Evolutionary conservation across 441 rosid species (phyloP).

Genomic region (Dalechampia spathulata): DNA sequence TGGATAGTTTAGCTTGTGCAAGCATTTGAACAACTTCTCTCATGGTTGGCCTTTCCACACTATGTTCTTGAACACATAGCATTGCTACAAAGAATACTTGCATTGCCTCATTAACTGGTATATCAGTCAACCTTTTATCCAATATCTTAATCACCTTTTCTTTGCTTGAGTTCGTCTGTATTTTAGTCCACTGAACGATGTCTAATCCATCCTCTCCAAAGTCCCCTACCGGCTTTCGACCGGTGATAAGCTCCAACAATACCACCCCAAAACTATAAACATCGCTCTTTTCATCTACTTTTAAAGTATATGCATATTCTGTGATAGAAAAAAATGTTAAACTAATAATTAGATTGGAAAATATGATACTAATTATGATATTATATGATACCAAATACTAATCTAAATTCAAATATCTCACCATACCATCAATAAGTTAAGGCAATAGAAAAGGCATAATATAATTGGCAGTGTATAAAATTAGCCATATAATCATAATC

Average conservation of each 20-base stretch:
- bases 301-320: conserved; percentile 84
- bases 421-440: too few species aligned
- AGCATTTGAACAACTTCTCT: conserved; percentile 88
- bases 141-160: conserved; percentile 57
- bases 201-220: conserved; percentile 84
- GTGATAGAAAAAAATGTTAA: conserved; percentile 8
- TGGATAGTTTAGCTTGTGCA: conserved; percentile 40
- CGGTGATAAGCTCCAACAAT: conserved; percentile 61
- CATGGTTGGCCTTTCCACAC: conserved; percentile 88
- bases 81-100: conserved; percentile 75
- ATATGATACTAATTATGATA: too few species aligned
- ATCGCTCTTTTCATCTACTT: conserved; percentile 85
- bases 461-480: too few species aligned
- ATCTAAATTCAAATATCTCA: too few species aligned
- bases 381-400: too few species aligned
- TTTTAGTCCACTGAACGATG: conserved; percentile 79
- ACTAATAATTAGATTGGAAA: too few species aligned
- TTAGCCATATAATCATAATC: too few species aligned
- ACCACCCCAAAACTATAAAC: conserved; percentile 92
- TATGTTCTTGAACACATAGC: conserved; percentile 81
- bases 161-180: conserved; percentile 46
- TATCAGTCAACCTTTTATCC: conserved; percentile 42
- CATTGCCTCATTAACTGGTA: conserved; percentile 55
- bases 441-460: too few species aligned
- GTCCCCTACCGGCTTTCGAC: conserved; percentile 69